Evolutionary conservation across 768 basidiomycete species (phyloP).

Genomic region (Dendrothele bispora): DNA sequence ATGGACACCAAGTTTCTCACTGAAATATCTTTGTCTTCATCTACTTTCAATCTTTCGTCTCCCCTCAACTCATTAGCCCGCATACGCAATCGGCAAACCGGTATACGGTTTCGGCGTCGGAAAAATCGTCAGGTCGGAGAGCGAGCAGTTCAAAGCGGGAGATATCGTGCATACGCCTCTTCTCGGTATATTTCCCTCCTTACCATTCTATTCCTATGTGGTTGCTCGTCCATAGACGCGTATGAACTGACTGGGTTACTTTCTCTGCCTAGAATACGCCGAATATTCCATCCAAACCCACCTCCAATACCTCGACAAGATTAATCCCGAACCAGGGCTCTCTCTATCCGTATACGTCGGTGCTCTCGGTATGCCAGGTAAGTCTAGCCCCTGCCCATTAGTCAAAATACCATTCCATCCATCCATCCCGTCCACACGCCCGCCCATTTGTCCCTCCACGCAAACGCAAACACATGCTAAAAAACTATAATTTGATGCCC

Average conservation of each 20-base stretch:
- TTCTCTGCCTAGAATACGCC: no score
- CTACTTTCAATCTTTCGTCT: not conserved
- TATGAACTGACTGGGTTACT: no score
- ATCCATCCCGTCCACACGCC: no score
- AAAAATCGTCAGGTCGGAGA: slow-evolving; percentile 13
- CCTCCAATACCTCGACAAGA: no score
- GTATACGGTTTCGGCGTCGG: slow-evolving; percentile 13
- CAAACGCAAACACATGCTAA: no score
- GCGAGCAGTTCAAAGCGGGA: slow-evolving; percentile 17
- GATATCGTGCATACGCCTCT: slow-evolving; percentile 27
- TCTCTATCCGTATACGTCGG: slow-evolving; percentile 39
- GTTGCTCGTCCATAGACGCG: no score
- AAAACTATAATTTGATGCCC: slow-evolving; percentile 21
- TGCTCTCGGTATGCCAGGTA: slow-evolving; percentile 27
- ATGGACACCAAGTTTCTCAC: not conserved
- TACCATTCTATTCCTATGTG: no score
- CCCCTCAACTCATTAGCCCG: not conserved
- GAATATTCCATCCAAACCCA: slow-evolving; percentile 12
- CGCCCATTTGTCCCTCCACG: no score
- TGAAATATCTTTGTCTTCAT: no score
- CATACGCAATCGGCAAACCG: no score
- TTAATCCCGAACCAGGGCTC: slow-evolving; percentile 32
- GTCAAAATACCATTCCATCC: not conserved
- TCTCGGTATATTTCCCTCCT: no score
- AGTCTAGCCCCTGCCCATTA: not conserved